Base-by-base conservation (phyloP, 2,329 filamentous ascomycete species). In the Penicillium sp. region DNA sequence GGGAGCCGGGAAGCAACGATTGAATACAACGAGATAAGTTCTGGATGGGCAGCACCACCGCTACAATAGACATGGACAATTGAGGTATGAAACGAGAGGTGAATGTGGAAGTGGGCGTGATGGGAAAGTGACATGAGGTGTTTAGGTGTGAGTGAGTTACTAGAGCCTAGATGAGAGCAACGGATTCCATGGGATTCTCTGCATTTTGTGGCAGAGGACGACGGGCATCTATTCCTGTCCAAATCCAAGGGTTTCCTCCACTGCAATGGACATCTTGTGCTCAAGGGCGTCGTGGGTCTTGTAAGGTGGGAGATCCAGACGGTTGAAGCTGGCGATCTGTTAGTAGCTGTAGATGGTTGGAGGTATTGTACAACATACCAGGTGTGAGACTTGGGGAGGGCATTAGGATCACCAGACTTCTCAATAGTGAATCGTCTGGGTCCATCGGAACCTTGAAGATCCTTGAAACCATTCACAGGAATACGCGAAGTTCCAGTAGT, bases 381-480 rank as follows among this genome's bases (percentile, higher is more conserved):
- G 66, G 94, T 99, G 74, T 99, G 94, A 57, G 92, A 94, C 79
- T 99, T 99, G 29, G 94, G 94, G 70, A 99, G 75, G 67, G 97
- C 96, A 58, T 82, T 86, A 50, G 92, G 81, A 72, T 97, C 94
- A 55, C 94, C 94, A 35, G 92, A 91, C 79, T 97, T 97, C 75
- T 99, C 94, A 74, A 99, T 97, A 1, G 94, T 99, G 69, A 99
- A 99, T 60, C 94, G 82, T 75, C 94, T 84, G 9, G 94, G 94
- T 3, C 94, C 94, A 73, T 99, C 94, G 65, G 92, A 96, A 40
- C 94, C 94, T 75, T 99, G 94, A 49, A 99, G 80, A 81, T 99
- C 94, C 79, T 99, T 99, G 84, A 99, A 99, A 7, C 94, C 94
- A 74, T 99, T 99, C 77, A 99, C 94, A 1, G 94, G 94, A 64